Evolutionary conservation across 495 filamentous ascomycete genomes (phyloP), one percentile per base, ranked within the genome.

Genomic region (Cudoniella acicularis): DNA sequence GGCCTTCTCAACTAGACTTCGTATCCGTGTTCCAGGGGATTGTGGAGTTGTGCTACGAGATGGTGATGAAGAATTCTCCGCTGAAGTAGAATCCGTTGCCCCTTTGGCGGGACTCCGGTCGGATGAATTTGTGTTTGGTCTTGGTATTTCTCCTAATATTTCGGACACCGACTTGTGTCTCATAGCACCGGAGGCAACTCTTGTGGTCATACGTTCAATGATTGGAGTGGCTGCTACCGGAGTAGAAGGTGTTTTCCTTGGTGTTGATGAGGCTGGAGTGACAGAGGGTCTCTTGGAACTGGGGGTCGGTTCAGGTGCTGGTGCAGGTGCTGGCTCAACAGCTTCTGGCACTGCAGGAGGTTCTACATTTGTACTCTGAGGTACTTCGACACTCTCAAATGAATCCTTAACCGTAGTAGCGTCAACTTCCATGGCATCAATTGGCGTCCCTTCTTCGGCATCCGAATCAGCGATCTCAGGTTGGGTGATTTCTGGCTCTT

Each of bases 111-210:
- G 61, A 22, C 56, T 75, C 67, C 56, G 56, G 0, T 62, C 60
- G 24, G 63, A 40, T 17, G 71, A 52, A 11, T 67, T 56, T 10
- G 57, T 54, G 4, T 71, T 67, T 9, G 73, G 66, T 57, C 78
- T 81, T 2, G 83, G 82, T 10, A 76, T 77, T 67, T 88, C 86
- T 20, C 84, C 82, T 10, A 90, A 71, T 22, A 89, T 88, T 62
- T 91, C 87, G 13, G 86, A 85, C 10, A 90, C 85, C 22, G 85
- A 87, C 64, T 88, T 91, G 51, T 89, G 85, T 26, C 81, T 78
- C 63, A 88, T 82, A 17, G 85, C 83, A 49, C 84, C 85, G 18
- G 85, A 88, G 24, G 79, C 86, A 52, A 85, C 81, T 65, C 80
- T 74, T 27, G 80, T 89, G 24, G 77, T 87, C 80, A 84, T 85